These are phyloP conservation scores for Ustilaginoidea virens DNA, from an alignment of 2,329 filamentous ascomycete species.

Conservation along the genomic window DNA sequence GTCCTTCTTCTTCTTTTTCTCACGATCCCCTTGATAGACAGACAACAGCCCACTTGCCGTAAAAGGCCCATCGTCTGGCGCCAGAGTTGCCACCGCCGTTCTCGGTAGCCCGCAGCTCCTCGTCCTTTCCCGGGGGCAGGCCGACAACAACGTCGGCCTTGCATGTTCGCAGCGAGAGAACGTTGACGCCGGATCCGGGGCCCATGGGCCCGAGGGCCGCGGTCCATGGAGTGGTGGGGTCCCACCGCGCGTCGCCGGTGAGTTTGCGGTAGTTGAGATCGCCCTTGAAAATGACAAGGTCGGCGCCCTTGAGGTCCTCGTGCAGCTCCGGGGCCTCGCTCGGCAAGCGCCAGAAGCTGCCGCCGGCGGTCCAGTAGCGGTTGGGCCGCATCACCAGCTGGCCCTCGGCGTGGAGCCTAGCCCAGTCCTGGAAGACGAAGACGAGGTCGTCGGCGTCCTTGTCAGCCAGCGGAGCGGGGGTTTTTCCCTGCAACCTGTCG, in stretches of 20 bases:
- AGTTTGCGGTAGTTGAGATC: slow-evolving; percentile 95
- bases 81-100: slow-evolving; percentile 56
- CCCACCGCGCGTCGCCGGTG: slow-evolving; percentile 69
- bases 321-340: slow-evolving; percentile 48
- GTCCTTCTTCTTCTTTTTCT: too few relatives aligned
- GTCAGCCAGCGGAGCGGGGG: slow-evolving; percentile 46
- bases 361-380: slow-evolving; percentile 77
- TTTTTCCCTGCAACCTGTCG: slow-evolving; percentile 37
- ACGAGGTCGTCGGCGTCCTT: slow-evolving; percentile 50
- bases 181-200: slow-evolving; percentile 63
- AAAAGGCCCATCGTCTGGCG: slow-evolving; percentile 83
- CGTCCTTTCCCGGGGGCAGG: slow-evolving; percentile 66
- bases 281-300: slow-evolving; percentile 92
- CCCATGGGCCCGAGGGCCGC: slow-evolving; percentile 79
- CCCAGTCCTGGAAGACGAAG: slow-evolving; percentile 77
- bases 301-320: slow-evolving; percentile 65
- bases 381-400: slow-evolving; percentile 73
- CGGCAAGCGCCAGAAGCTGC: slow-evolving; percentile 81
- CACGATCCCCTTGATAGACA: slow-evolving; percentile 25
- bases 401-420: slow-evolving; percentile 63
- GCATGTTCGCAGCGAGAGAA: slow-evolving; percentile 80
- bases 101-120: slow-evolving; percentile 53
- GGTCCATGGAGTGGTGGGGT: slow-evolving; percentile 72
- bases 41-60: slow-evolving; percentile 91
- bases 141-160: slow-evolving; percentile 95